Evolutionary conservation across 73 alveolate species (phyloP).

Genomic region (Tetrahymena thermophila): DNA sequence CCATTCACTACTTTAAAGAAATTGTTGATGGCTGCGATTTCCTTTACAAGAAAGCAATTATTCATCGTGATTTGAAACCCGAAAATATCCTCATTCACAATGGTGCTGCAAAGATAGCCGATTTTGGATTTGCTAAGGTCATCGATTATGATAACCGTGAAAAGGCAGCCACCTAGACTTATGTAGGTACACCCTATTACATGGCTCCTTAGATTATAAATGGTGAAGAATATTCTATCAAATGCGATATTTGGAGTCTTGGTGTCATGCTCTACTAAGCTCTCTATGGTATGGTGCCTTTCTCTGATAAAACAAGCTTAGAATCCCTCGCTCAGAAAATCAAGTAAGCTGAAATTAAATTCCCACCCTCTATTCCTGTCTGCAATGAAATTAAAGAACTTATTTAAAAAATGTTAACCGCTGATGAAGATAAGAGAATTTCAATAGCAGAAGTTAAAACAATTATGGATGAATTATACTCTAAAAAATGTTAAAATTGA

Average conservation of each 20-base stretch:
- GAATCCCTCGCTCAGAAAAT: background rate
- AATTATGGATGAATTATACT: background rate
- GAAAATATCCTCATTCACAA: conserved; percentile 39
- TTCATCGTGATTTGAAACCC: conserved; percentile 39
- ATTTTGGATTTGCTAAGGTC: conserved; percentile 46
- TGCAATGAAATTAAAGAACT: background rate
- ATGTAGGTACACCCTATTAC: conserved; percentile 43
- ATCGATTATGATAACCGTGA: conserved; percentile 31
- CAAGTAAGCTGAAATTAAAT: background rate
- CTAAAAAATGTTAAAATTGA: background rate
- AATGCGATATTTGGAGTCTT: background rate
- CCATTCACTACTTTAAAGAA: conserved; percentile 12
- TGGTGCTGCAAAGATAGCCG: conserved; percentile 39
- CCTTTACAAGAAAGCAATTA: conserved; percentile 23
- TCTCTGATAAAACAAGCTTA: background rate
- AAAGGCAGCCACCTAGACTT: conserved; percentile 30
- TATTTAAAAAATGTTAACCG: background rate
- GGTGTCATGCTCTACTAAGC: background rate
- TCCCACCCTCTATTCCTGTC: background rate
- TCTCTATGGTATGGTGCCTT: background rate
- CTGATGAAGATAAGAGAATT: background rate
- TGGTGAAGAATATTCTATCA: conserved; percentile 27
- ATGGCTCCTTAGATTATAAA: conserved; percentile 40
- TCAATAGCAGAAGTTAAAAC: background rate
- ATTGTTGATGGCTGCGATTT: conserved; percentile 30